Conservation (phyloP, 2,329 filamentous ascomycete species). For the Colletotrichum scovillei region DNA sequence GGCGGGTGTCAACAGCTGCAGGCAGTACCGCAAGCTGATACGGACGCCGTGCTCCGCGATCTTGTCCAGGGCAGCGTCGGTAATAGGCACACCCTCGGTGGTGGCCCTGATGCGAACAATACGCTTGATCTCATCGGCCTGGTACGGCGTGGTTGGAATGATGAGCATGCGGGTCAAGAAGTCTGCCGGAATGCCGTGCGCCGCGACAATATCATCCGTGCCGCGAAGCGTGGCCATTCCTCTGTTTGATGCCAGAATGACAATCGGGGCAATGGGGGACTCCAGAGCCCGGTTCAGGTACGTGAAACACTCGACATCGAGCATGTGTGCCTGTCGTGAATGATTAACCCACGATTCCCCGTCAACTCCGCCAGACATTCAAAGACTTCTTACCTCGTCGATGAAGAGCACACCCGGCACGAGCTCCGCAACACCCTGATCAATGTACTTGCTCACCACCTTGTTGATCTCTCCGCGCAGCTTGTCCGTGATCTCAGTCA, state of each 20-base stretch:
- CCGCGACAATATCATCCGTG: slow-evolving; percentile 82
- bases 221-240: slow-evolving; percentile 94
- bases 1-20: slow-evolving; percentile 90
- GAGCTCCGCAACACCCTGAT: slow-evolving; percentile 96
- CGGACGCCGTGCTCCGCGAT: slow-evolving; percentile 87
- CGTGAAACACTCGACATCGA: slow-evolving; percentile 98
- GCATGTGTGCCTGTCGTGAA: slow-evolving; percentile 87
- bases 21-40: slow-evolving; percentile 90
- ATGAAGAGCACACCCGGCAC: slow-evolving; percentile 99
- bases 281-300: slow-evolving; percentile 99
- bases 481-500: slow-evolving; percentile 99
- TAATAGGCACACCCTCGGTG: slow-evolving; percentile 83
- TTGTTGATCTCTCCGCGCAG: slow-evolving; percentile 97
- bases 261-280: slow-evolving; percentile 93
- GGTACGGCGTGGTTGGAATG: slow-evolving; percentile 92
- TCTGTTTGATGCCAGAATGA: slow-evolving; percentile 96
- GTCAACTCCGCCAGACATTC: slow-evolving; percentile 8
- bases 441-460: slow-evolving; percentile 98
- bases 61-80: slow-evolving; percentile 86
- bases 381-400: slow-evolving; percentile 78
- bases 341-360: slow-evolving; percentile 33
- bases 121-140: slow-evolving; percentile 87
- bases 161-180: slow-evolving; percentile 95
- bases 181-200: slow-evolving; percentile 94
- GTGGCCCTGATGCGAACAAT: slow-evolving; percentile 88